Base-by-base conservation (phyloP, 2,329 filamentous ascomycete genomes). In the Daldinia sp. region DNA sequence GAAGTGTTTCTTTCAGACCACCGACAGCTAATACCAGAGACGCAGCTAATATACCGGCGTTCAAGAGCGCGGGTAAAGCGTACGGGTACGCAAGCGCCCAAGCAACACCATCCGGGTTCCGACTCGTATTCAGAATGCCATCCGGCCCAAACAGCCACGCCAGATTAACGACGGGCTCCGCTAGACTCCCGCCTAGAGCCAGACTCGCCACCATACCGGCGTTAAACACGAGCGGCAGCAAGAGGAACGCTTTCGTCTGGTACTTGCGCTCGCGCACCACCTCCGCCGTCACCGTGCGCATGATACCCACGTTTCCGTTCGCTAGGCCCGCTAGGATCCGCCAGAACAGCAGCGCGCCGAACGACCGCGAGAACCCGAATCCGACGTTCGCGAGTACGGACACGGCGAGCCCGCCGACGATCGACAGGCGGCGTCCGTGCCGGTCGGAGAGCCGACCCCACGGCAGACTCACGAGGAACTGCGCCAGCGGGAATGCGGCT, bases 201-300 rank as follows among this genome's bases (percentile, higher is more conserved):
- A 82, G 78, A 4, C 82, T 83, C 10, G 81, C 74, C 20, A 83
- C 82, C 70, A 78, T 78, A 3, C 81, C 79, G 3, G 74, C 68
- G 72, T 92, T 92, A 79, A 92, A 90, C 55, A 89, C 91, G 86
- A 93, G 90, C 2, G 82, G 82, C 62, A 84, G 71, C 28, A 84
- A 75, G 20, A 83, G 73, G 53, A 83, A 84, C 0, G 82, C 81
- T 68, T 80, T 79, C 6, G 82, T 81, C 69, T 82, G 82, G 67
- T 78, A 91, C 82, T 87, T 90, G 79, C 91, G 92, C 79, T 92
- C 90, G 56, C 85, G 83, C 41, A 93, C 88, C 37, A 92, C 90
- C 78, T 93, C 91, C 1, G 87, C 86, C 51, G 93, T 90, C 86
- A 93, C 90, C 5, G 90, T 92, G 67, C 90, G 82, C 89, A 93